Base-by-base conservation (phyloP, 129 eudicot species). In the Solidago caesia region DNA sequence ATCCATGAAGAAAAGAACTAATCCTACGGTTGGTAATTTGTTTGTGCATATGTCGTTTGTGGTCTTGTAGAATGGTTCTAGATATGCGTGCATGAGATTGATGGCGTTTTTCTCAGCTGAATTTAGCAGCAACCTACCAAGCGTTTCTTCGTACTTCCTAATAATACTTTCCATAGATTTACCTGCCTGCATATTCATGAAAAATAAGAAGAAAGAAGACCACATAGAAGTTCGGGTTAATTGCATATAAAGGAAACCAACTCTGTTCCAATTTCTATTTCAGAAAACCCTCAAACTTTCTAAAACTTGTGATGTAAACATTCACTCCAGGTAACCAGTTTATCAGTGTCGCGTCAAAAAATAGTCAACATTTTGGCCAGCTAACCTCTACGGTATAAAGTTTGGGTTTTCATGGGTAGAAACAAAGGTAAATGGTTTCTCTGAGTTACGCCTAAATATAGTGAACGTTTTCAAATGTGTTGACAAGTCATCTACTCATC, bases 1-100 rank as follows among this genome's bases (percentile, higher is more conserved):
- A 49, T 93, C 98, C 97, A 93, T 93, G 90, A 93, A 93, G 86
- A 93, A 93, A 60, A 93, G 88, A 56, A 90, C 92, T 44, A 93
- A 79, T n/a, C 98, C 98, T 4, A 93, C 69, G 4, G 98, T 88
- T 49, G 87, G 91, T 12, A 85, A 77, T 60, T 88, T 87, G 80
- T 81, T 87, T 42, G 97, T 82, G 82, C 97, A 93, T 9, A 93
- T 90, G 82, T 93, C 84, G 53, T 86, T 93, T 13, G 92, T 93
- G 74, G 92, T 90, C 68, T 93, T 93, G 76, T 90, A 85, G 72
- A 93, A 93, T 8, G 98, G 96, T 53, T 93, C 98, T 3, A 93
- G 80, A 86, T 79, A 93, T 3, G 82, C 62, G 53, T 90, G 92
- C 87, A 88, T 85, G 47, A 90, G 76, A 58, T 76, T 86, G 55